phyloP scores from a whole-genome alignment of 306 rosid genomes.

The Rosa rugosa region DNA sequence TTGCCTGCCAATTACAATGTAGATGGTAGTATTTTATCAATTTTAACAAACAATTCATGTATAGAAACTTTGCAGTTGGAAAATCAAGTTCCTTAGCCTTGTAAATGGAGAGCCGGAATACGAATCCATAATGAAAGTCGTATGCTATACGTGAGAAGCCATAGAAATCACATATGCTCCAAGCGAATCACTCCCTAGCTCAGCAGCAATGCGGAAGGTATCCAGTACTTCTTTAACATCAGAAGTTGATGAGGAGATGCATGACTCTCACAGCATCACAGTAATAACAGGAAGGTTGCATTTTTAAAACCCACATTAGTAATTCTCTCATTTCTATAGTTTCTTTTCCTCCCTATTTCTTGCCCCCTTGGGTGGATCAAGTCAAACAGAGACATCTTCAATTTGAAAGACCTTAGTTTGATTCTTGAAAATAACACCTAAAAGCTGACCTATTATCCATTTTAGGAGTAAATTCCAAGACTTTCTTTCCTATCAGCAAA shows the following conservation, averaged over 20 bases:
- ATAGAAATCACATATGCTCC: conserved; percentile 97
- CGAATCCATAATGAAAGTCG: not conserved
- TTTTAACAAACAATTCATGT: not conserved
- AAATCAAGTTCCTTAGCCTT: no score
- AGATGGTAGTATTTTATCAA: conserved; percentile 7
- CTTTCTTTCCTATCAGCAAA: not conserved
- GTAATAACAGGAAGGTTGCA: not conserved
- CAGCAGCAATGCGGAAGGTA: conserved; percentile 81
- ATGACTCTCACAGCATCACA: not conserved
- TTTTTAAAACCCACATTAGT: not conserved
- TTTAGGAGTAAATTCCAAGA: not conserved
- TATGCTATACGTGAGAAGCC: conserved; percentile 74
- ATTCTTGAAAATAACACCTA: not conserved
- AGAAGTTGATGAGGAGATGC: conserved; percentile 37
- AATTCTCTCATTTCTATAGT: not conserved
- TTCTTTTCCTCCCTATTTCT: not conserved
- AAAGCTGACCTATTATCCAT: not conserved
- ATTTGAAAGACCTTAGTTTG: not conserved
- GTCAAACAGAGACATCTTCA: not conserved
- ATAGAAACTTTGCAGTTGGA: no score
- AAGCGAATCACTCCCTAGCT: conserved; percentile 81
- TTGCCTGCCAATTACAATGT: conserved; percentile 60
- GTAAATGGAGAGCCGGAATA: no score
- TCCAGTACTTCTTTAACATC: conserved; percentile 80
- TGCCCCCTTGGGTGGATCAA: not conserved